Evolutionary conservation across 768 basidiomycete genomes (phyloP), one percentile per base, ranked within the genome.

Genomic region (Rhodotorula sphaerocarpa): DNA sequence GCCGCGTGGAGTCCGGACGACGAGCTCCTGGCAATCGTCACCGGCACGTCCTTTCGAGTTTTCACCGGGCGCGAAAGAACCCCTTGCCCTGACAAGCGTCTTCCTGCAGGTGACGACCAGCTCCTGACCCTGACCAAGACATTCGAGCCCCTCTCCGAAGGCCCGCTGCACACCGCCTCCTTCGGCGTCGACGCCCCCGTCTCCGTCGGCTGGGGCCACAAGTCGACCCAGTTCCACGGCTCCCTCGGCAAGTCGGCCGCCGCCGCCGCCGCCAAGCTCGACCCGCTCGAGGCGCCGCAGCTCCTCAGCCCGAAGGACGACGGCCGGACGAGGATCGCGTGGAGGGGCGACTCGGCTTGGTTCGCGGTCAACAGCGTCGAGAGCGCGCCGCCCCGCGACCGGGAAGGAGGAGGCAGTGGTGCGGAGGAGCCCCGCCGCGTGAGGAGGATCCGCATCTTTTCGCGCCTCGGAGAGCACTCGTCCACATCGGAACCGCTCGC

Each of bases 161-260:
- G 79, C 7, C 81, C 83, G 0, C 75, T 96, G 2, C 82, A 87
- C 66, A 81, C 83, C 0, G 73, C 77, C 43, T 87, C 88, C 46
- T 92, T 91, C 70, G 95, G 93, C 43, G 7, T 70, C 90, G 90
- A 90, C 73, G 82, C 85, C 30, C 88, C 88, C 4, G 90, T 96
- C 71, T 89, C 92, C 70, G 90, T 96, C 62, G 95, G 95, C 21
- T 99, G 95, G 95, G 95, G 95, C 44, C 87, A 88, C 3, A 93
- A 92, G 72, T 81, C 87, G 74, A 97, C 95, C 0, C 95, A 99
- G 72, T 99, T 99, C 73, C 91, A 96, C 70, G 95, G 95, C 15
- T 93, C 91, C 0, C 78, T 90, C 7, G 93, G 95, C 23, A 96
- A 96, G 74, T 77, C 81, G 3, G 86, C 87, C 28, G 88, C 89